These are phyloP conservation scores for Phoma sp. DNA, from an alignment of 2,329 filamentous ascomycete species.

Conservation along the genomic window DNA sequence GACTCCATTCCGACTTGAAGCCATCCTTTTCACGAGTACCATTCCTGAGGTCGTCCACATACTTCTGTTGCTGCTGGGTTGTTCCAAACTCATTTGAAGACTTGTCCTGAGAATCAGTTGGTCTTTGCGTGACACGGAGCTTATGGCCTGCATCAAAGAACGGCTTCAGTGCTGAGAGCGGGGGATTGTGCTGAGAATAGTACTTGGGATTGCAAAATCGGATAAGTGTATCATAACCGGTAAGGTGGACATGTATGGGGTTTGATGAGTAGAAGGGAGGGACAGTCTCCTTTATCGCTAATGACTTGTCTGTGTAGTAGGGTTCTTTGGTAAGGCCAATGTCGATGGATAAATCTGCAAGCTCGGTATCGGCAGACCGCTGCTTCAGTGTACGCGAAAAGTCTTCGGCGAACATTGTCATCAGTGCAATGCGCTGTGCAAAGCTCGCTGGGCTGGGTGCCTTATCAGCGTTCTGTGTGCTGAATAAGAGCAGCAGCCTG, in stretches of 20 bases:
- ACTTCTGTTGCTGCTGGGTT: slow-evolving; percentile 60
- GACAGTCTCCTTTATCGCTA: slow-evolving; percentile 57
- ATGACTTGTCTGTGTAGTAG: slow-evolving; percentile 76
- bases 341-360: slow-evolving; percentile 56
- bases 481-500: slow-evolving; percentile 64
- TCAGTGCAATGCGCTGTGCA: slow-evolving; percentile 71
- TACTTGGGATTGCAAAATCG: slow-evolving; percentile 77
- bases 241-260: slow-evolving; percentile 68
- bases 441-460: slow-evolving; percentile 71
- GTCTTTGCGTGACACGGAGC: slow-evolving; percentile 68
- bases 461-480: slow-evolving; percentile 70
- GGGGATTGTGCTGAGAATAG: slow-evolving; percentile 57
- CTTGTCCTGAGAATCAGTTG: slow-evolving; percentile 46
- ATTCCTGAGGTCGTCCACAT: slow-evolving; percentile 57
- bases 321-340: slow-evolving; percentile 73
- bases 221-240: slow-evolving; percentile 77
- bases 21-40: slow-evolving; percentile 60
- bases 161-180: slow-evolving; percentile 63
- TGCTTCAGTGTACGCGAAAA: slow-evolving; percentile 39
- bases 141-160: slow-evolving; percentile 67
- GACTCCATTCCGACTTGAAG: slow-evolving; percentile 64
- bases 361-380: slow-evolving; percentile 1
- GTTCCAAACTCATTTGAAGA: slow-evolving; percentile 64
- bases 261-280: slow-evolving; percentile 44
- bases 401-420: slow-evolving; percentile 70